A percentile compares a stretch with the other conserved stretches of the same genome.
Evolutionary conservation across 208 protist species (phyloP).

Genomic region (Leishmania lainsoni): DNA sequence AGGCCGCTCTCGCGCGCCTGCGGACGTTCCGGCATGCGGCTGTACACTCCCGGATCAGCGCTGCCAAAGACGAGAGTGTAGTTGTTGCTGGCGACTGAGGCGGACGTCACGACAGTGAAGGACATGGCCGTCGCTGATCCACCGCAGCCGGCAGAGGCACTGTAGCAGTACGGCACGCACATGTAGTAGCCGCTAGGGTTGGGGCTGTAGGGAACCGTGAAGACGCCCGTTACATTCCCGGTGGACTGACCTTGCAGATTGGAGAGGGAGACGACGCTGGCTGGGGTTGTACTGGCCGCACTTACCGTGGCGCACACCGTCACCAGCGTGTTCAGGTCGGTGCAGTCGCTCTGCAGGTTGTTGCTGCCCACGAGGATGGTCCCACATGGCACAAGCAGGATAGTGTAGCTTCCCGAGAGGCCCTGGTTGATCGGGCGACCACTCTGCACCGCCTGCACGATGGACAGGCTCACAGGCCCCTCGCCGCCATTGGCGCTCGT

Average conservation of each 20-base stretch:
- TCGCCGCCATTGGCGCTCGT: slow-evolving; percentile 45
- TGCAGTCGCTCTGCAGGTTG: slow-evolving; percentile 41
- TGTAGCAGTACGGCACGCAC: slow-evolving; percentile 86
- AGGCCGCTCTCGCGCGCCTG: slow-evolving; percentile 72
- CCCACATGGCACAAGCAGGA: slow-evolving; percentile 73
- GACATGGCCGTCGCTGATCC: slow-evolving; percentile 45
- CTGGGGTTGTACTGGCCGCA: background rate
- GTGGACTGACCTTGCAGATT: slow-evolving; percentile 35
- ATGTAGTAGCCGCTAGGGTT: slow-evolving; percentile 58
- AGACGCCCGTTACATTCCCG: slow-evolving; percentile 42
- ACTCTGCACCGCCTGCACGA: slow-evolving; percentile 38
- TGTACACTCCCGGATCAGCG: slow-evolving; percentile 71
- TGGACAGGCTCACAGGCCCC: slow-evolving; percentile 54
- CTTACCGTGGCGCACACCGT: slow-evolving; percentile 42
- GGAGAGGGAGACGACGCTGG: slow-evolving; percentile 30
- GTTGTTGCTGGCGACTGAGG: slow-evolving; percentile 14
- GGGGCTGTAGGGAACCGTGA: slow-evolving; percentile 69
- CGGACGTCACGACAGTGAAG: slow-evolving; percentile 58
- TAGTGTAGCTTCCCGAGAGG: slow-evolving; percentile 51
- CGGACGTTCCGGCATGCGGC: slow-evolving; percentile 47
- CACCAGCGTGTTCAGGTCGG: slow-evolving; percentile 44
- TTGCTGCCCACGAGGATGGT: slow-evolving; percentile 6
- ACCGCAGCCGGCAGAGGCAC: slow-evolving; percentile 28
- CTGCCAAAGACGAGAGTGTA: slow-evolving; percentile 42
- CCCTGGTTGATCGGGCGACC: slow-evolving; percentile 62